Conservation (phyloP, 176 grass and related monocot genomes). For the Juncus effusus region DNA sequence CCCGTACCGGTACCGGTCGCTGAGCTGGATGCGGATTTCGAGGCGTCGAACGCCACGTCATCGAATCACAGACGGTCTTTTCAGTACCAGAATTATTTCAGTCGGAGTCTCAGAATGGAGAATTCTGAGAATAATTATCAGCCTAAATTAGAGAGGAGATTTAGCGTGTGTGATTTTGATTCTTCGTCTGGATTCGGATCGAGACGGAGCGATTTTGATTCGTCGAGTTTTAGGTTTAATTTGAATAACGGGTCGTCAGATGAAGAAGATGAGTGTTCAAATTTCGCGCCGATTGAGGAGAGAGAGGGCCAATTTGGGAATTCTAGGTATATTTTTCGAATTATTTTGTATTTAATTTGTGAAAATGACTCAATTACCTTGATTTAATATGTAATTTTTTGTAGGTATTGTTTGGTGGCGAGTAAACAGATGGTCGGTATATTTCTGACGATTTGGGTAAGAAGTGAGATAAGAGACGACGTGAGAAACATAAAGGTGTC, state of each 20-base stretch:
- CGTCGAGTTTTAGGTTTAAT: constrained; percentile 37
- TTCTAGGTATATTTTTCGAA: constrained; percentile 45
- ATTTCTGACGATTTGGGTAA: constrained; percentile 88
- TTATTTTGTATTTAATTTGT: neutral
- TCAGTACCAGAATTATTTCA: constrained; percentile 51
- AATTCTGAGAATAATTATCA: constrained; percentile 23
- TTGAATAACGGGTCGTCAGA: constrained; percentile 36
- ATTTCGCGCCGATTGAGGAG: constrained; percentile 42
- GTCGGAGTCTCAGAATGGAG: constrained; percentile 66
- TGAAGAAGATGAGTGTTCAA: constrained; percentile 37
- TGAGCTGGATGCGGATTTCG: constrained; percentile 88
- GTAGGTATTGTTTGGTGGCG: constrained; percentile 91
- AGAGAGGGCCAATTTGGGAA: constrained; percentile 27
- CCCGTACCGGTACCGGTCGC: constrained; percentile 71
- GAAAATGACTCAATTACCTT: constrained; percentile 13
- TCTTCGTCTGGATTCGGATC: constrained; percentile 35
- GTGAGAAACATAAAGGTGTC: constrained; percentile 93
- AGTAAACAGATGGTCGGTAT: constrained; percentile 99
- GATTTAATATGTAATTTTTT: constrained; percentile 19
- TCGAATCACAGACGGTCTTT: constrained; percentile 78
- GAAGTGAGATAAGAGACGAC: constrained; percentile 78
- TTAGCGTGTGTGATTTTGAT: constrained; percentile 57
- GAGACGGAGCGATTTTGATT: constrained; percentile 68
- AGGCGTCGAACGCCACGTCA: constrained; percentile 55
- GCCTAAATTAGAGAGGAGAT: constrained; percentile 65